Base-by-base conservation (phyloP, 345 rosid genomes). In the Syzygium grande region DNA sequence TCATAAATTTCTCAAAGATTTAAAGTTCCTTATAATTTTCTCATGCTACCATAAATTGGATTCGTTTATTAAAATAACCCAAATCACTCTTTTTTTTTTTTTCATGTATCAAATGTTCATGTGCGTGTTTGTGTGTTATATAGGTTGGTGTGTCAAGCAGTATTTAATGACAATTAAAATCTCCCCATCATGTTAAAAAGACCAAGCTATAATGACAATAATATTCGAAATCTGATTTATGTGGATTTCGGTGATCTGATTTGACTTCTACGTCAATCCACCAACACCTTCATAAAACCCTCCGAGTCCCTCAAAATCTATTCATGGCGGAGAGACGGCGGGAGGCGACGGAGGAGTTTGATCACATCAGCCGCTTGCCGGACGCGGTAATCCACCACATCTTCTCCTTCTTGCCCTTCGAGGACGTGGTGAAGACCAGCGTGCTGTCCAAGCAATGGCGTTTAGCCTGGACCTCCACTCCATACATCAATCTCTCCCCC, bases 141-240 rank as follows among this genome's bases (percentile, higher is more conserved):
- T 55, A 25, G 59, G 63, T 23, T 25, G 63, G 63, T 58, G 63
- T 25, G 63, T 25, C 14, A 58, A 23, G 63, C 25, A 58, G 25
- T n/a, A n/a, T 25, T 0, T 27, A 59, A 59, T 29, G 6, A 27
- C 0, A 61, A 61, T 12, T 27, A 61, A 5, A 27, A 61, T 61
- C 68, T 12, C 0, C 0, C 17, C 17, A 0, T 61, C 0, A 61
- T 61, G 27, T 58, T 58, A 25, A 5, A 4, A 58, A 10, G 63
- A 58, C 63, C 9, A 61, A 52, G 54, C 54, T 52, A 52, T 15
- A 52, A 61, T n/a, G 34, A 51, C 13, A 27, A n/a, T 15, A 13
- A 27, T 61, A 13, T 13, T n/a, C 68, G 16, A n/a, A 61, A 61
- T 6, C 15, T 27, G 13, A 59, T 59, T 59, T 11, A 30, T 6